phyloP scores from a whole-genome alignment of 805 yeast genomes.

The Ogataea parapolymorpha region DNA sequence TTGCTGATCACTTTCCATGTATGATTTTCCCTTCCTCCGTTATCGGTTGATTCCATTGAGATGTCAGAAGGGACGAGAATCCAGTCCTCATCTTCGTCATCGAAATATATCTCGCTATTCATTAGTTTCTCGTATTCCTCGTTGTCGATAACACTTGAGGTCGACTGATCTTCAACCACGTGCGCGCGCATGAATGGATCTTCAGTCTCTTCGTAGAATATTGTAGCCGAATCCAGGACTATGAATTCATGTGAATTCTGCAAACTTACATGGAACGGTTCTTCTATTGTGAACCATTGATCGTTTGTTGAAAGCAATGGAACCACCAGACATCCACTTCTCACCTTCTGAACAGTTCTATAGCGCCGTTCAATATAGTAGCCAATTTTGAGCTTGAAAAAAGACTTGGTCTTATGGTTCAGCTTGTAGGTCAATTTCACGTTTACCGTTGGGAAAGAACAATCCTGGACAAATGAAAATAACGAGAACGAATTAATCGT shows the following conservation, averaged over 20 bases:
- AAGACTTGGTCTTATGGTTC: conserved; percentile 21
- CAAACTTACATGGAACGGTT: conserved; percentile 20
- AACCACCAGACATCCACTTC: conserved; percentile 31
- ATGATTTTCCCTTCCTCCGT: conserved; percentile 6
- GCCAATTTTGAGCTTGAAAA: conserved; percentile 31
- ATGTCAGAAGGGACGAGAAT: conserved; percentile 23
- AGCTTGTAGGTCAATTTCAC: conserved; percentile 24
- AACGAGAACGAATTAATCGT: conserved; percentile 18
- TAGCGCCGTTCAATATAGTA: conserved; percentile 35
- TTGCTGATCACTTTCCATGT: not conserved
- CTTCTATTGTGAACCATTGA: conserved; percentile 26
- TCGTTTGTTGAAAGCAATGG: conserved; percentile 29
- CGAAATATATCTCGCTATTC: conserved; percentile 23
- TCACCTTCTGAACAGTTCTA: conserved; percentile 26
- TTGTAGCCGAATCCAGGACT: conserved; percentile 19
- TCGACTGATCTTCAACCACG: conserved; percentile 21
- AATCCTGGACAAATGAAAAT: conserved; percentile 31
- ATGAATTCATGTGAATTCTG: conserved; percentile 20
- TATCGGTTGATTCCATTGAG: conserved; percentile 11
- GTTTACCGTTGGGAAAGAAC: conserved; percentile 26
- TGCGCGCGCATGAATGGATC: conserved; percentile 16
- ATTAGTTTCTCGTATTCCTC: conserved; percentile 27
- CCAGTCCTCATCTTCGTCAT: conserved; percentile 30
- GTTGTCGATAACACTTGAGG: conserved; percentile 26
- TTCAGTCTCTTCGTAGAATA: conserved; percentile 20